Percentiles rank a stretch among this genome's conserved stretches.
Conservation (phyloP, 768 basidiomycete species). For the Suillus alpinus region DNA sequence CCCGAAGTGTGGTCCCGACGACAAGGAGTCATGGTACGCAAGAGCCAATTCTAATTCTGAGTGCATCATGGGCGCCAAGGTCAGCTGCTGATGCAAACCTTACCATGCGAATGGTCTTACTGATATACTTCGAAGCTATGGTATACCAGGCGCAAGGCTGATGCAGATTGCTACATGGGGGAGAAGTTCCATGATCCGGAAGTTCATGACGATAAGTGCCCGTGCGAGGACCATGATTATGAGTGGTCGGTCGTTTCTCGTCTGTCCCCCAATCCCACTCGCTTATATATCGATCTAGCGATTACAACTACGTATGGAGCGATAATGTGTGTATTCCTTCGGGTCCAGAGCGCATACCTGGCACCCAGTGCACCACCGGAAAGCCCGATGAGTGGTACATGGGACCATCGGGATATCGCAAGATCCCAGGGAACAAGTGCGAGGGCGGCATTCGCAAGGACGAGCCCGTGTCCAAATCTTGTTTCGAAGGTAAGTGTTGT, state of each 20-base stretch:
- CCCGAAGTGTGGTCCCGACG: slow-evolving; percentile 63
- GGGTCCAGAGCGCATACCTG: slow-evolving; percentile 85
- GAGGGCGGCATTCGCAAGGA: slow-evolving; percentile 64
- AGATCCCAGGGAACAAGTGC: slow-evolving; percentile 93
- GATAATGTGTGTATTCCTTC: slow-evolving; percentile 74
- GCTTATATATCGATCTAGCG: slow-evolving; percentile 43
- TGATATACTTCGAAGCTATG: slow-evolving; percentile 65
- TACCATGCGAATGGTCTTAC: neutral
- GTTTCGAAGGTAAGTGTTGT: slow-evolving; percentile 60
- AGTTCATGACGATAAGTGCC: slow-evolving; percentile 76
- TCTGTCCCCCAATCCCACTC: neutral
- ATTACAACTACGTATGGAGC: slow-evolving; percentile 83
- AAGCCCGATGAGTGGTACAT: slow-evolving; percentile 59
- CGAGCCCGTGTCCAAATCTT: slow-evolving; percentile 64
- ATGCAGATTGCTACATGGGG: slow-evolving; percentile 86
- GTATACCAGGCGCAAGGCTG: slow-evolving; percentile 80
- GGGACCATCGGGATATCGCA: slow-evolving; percentile 90
- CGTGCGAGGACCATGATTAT: slow-evolving; percentile 83
- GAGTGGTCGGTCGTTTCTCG: slow-evolving; percentile 69
- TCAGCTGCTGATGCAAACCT: slow-evolving; percentile 27
- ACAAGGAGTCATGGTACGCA: slow-evolving; percentile 91
- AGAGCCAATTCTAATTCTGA: slow-evolving; percentile 55
- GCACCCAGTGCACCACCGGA: slow-evolving; percentile 57
- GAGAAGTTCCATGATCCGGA: slow-evolving; percentile 87
- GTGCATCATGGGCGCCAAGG: slow-evolving; percentile 95